These are phyloP conservation scores for Monilinia laxa DNA, from an alignment of 2,329 filamentous ascomycete genomes.

Conservation along the genomic window DNA sequence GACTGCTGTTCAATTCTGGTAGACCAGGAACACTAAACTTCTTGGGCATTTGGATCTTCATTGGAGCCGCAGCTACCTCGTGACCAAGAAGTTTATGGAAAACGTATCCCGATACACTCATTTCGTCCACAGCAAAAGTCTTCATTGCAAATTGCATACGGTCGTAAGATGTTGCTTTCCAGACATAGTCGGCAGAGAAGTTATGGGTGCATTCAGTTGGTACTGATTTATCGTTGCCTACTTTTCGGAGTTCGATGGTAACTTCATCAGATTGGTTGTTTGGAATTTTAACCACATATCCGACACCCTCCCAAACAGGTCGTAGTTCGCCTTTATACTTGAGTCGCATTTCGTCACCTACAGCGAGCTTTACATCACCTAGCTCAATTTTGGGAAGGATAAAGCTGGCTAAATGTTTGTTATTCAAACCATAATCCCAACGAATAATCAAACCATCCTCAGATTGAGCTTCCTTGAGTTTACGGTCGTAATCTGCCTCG, in stretches of 20 bases:
- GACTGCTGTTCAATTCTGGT: conserved; percentile 91
- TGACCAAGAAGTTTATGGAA: conserved; percentile 96
- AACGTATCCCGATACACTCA: conserved; percentile 98
- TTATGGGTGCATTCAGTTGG: conserved; percentile 96
- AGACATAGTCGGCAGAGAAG: conserved; percentile 98
- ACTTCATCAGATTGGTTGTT: conserved; percentile 99
- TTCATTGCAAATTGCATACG: conserved; percentile 99
- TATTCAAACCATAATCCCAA: conserved; percentile 94
- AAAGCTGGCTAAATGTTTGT: conserved; percentile 95
- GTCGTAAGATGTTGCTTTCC: conserved; percentile 99
- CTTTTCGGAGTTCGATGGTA: conserved; percentile 88
- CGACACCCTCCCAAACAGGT: conserved; percentile 92
- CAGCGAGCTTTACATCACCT: conserved; percentile 94
- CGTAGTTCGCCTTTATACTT: conserved; percentile 95
- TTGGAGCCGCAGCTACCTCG: conserved; percentile 88
- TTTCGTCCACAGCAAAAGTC: conserved; percentile 95
- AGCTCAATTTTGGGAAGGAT: conserved; percentile 95
- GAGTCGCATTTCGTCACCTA: conserved; percentile 97
- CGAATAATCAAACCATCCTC: conserved; percentile 93
- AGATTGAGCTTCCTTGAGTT: conserved; percentile 96
- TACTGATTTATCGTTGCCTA: conserved; percentile 92
- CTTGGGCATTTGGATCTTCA: conserved; percentile 93
- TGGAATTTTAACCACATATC: conserved; percentile 98
- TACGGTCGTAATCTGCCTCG: conserved; percentile 98
- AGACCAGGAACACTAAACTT: conserved; percentile 95